Conservation (phyloP, 2,329 filamentous ascomycete species). For the Gyromitra esculenta region DNA sequence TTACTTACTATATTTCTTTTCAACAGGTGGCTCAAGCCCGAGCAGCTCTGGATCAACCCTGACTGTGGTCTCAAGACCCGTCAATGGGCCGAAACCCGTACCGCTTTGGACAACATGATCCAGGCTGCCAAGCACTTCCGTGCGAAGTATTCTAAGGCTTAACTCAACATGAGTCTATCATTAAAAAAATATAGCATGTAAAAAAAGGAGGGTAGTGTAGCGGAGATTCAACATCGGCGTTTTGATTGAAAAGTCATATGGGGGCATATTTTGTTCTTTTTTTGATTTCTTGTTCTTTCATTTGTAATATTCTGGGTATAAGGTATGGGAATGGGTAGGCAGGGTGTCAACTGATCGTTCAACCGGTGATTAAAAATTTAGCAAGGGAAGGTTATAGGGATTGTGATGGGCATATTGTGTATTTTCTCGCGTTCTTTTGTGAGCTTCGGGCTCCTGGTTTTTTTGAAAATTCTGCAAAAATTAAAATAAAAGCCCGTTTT, state of each 20-base stretch:
- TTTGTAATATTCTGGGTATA: constrained; percentile 45
- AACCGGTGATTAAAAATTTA: constrained; percentile 49
- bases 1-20: constrained; percentile 27
- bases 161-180: constrained; percentile 47
- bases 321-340: constrained; percentile 33
- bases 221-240: constrained; percentile 59
- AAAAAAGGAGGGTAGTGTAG: constrained; percentile 49
- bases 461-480: constrained; percentile 9
- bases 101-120: constrained; percentile 94
- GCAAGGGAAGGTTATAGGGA: constrained; percentile 8
- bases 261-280: constrained; percentile 32
- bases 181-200: constrained; percentile 43
- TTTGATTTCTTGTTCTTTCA: constrained; percentile 43
- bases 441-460: neutral
- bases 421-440: constrained; percentile 17
- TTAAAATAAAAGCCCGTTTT: constrained; percentile 41
- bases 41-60: constrained; percentile 99
- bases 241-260: constrained; percentile 50
- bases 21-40: constrained; percentile 75
- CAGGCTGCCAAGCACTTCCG: constrained; percentile 98
- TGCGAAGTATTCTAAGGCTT: constrained; percentile 77
- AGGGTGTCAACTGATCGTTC: constrained; percentile 52
- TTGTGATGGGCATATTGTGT: neutral
- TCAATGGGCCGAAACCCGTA: constrained; percentile 98
- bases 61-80: constrained; percentile 99